Evolutionary conservation across 768 basidiomycete species (phyloP).

Genomic region (Podaxis mareebaensis): DNA sequence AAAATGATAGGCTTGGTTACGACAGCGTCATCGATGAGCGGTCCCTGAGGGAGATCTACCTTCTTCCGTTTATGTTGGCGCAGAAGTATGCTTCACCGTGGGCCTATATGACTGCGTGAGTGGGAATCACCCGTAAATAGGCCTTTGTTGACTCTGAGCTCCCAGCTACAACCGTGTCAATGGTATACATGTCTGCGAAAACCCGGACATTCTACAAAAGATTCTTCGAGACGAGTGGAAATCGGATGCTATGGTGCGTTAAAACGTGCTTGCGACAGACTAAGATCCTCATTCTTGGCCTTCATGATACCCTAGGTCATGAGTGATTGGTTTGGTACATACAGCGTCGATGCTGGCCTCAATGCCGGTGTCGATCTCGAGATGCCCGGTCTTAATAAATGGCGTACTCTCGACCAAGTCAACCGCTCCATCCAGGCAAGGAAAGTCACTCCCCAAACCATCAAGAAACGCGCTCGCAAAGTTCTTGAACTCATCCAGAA

Average conservation of each 20-base stretch:
- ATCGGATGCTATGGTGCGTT: conserved; percentile 56
- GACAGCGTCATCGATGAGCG: conserved; percentile 66
- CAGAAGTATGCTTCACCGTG: conserved; percentile 65
- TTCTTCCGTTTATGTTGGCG: conserved; percentile 76
- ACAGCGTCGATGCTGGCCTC: conserved; percentile 60
- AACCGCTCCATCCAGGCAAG: conserved; percentile 58
- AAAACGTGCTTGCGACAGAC: neutral
- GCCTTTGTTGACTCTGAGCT: neutral
- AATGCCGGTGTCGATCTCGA: conserved; percentile 83
- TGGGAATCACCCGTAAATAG: conserved; percentile 9
- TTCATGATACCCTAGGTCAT: conserved; percentile 46
- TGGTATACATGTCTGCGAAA: conserved; percentile 72
- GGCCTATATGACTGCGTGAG: conserved; percentile 73
- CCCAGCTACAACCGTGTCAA: conserved; percentile 75
- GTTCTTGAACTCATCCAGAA: conserved; percentile 73
- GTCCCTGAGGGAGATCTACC: conserved; percentile 72
- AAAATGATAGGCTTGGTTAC: conserved; percentile 70
- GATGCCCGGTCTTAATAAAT: conserved; percentile 78
- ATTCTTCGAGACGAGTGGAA: conserved; percentile 73
- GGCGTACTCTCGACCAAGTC: conserved; percentile 70
- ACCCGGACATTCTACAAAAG: conserved; percentile 54
- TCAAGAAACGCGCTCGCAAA: conserved; percentile 66
- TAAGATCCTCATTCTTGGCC: neutral
- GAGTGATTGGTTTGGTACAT: conserved; percentile 84
- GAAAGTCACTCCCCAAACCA: conserved; percentile 63